Percentiles rank a stretch among this genome's conserved stretches.
These are phyloP conservation scores for Ceratocystis harringtonii DNA, from an alignment of 2,329 filamentous ascomycete species.

Conservation along the genomic window DNA sequence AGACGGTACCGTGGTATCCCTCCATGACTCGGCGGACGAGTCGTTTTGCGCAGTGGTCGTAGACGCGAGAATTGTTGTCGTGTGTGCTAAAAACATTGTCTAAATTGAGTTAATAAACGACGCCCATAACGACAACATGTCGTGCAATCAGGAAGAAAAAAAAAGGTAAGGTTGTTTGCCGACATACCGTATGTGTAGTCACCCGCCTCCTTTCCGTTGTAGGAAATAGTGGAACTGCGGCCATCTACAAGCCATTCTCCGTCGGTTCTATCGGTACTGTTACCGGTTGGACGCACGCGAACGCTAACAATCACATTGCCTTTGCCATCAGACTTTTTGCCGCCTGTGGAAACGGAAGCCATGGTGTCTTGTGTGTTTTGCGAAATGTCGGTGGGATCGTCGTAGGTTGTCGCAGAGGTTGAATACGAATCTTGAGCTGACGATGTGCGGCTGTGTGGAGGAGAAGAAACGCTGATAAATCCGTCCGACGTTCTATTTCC, in stretches of 20 bases:
- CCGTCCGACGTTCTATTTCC: slow-evolving; percentile 57
- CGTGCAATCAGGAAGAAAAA: too few species aligned
- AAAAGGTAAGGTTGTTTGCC: background rate
- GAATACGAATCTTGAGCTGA: slow-evolving; percentile 88
- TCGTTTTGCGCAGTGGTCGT: slow-evolving; percentile 85
- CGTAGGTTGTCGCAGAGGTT: slow-evolving; percentile 76
- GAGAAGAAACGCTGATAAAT: slow-evolving; percentile 62
- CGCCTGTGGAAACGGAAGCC: slow-evolving; percentile 22
- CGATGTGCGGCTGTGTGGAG: slow-evolving; percentile 76
- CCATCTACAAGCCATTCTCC: slow-evolving; percentile 89
- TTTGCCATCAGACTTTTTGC: slow-evolving; percentile 55
- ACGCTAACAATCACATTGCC: slow-evolving; percentile 95
- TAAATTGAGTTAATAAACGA: slow-evolving; percentile 26
- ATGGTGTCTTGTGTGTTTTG: slow-evolving; percentile 23
- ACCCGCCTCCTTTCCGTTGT: slow-evolving; percentile 75
- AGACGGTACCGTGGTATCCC: slow-evolving; percentile 95
- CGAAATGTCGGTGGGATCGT: slow-evolving; percentile 52
- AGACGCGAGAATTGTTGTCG: slow-evolving; percentile 88
- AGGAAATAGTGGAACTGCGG: slow-evolving; percentile 65
- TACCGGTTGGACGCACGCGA: slow-evolving; percentile 71
- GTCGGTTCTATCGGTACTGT: slow-evolving; percentile 46
- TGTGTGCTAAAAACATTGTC: slow-evolving; percentile 94
- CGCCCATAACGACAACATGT: background rate
- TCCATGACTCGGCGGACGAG: slow-evolving; percentile 96
- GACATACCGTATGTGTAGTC: slow-evolving; percentile 78